These are phyloP conservation scores for Heliocybe sulcata DNA, from an alignment of 1,284 basidiomycete genomes.

Conservation along the genomic window DNA sequence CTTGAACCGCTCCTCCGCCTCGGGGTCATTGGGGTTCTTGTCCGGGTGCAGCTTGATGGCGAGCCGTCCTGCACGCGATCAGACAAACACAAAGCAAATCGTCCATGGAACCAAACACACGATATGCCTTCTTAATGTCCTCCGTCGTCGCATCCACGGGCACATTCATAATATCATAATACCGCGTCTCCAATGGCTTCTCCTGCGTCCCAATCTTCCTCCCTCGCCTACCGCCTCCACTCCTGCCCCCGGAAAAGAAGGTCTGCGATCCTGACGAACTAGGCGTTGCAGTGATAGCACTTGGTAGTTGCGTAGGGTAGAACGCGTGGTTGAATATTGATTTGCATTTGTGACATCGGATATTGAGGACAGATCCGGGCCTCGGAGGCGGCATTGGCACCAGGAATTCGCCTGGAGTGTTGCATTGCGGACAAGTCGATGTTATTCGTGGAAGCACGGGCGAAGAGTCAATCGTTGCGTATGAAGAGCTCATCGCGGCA, in stretches of 20 bases:
- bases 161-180: conserved; percentile 83
- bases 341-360: conserved; percentile 68
- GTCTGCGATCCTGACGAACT: conserved; percentile 17
- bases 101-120: conserved; percentile 33
- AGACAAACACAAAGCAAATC: background rate
- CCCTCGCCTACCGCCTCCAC: conserved; percentile 28
- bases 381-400: conserved; percentile 61
- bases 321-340: conserved; percentile 51
- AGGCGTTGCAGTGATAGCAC: conserved; percentile 21
- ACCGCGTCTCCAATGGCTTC: conserved; percentile 81
- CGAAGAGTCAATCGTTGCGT: conserved; percentile 44
- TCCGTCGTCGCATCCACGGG: conserved; percentile 70
- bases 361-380: conserved; percentile 54
- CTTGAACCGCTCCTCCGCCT: conserved; percentile 88
- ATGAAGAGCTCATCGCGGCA: conserved; percentile 18
- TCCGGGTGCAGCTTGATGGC: conserved; percentile 92
- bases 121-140: conserved; percentile 95
- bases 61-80: conserved; percentile 55
- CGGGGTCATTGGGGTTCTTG: conserved; percentile 92
- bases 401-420: conserved; percentile 63
- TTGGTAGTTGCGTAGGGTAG: conserved; percentile 48
- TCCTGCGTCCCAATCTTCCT: conserved; percentile 84
- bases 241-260: conserved; percentile 5
- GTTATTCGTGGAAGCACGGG: conserved; percentile 56
- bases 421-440: conserved; percentile 59